Percentiles rank a stretch among this genome's conserved stretches.
Conservation (phyloP, 2,329 filamentous ascomycete species). For the Ampelomyces quisqualis region DNA sequence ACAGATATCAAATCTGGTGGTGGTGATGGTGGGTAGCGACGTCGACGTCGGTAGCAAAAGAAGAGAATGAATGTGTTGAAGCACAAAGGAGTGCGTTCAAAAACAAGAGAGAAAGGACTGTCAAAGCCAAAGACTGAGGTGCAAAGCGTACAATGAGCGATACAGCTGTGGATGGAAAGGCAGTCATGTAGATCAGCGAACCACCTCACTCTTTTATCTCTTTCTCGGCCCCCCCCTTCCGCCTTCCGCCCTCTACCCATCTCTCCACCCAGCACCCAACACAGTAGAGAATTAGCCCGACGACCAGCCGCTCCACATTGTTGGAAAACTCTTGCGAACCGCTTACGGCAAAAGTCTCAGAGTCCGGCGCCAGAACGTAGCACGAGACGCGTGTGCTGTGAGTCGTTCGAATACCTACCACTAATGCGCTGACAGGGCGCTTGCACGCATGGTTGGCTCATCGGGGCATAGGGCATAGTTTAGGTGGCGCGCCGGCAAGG, state of each 20-base stretch:
- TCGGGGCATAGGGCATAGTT: too few relatives aligned
- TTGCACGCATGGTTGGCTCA: constrained; percentile 12
- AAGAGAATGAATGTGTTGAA: constrained; percentile 5
- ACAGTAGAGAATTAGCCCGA: background rate
- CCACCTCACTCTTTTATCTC: background rate
- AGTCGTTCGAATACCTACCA: constrained; percentile 8
- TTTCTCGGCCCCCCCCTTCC: background rate
- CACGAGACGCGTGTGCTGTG: constrained; percentile 1
- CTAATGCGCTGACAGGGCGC: constrained; percentile 1
- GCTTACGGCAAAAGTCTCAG: constrained; percentile 1
- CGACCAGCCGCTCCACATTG: constrained; percentile 3
- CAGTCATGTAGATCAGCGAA: background rate
- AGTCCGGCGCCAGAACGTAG: constrained; percentile 11
- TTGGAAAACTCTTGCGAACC: background rate
- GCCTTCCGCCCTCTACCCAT: too few relatives aligned
- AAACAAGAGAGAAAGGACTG: constrained; percentile 2
- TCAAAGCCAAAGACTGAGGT: background rate
- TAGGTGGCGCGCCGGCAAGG: too few relatives aligned
- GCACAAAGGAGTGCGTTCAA: constrained; percentile 5
- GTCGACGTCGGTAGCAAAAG: constrained; percentile 1
- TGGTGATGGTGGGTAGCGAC: background rate
- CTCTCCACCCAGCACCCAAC: too few relatives aligned
- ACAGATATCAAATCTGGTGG: constrained; percentile 1
- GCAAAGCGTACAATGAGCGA: background rate
- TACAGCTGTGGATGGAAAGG: background rate